A percentile compares a stretch with the other conserved stretches of the same genome.
Conservation (phyloP, 306 rosid genomes). For the Vigna mungo region DNA sequence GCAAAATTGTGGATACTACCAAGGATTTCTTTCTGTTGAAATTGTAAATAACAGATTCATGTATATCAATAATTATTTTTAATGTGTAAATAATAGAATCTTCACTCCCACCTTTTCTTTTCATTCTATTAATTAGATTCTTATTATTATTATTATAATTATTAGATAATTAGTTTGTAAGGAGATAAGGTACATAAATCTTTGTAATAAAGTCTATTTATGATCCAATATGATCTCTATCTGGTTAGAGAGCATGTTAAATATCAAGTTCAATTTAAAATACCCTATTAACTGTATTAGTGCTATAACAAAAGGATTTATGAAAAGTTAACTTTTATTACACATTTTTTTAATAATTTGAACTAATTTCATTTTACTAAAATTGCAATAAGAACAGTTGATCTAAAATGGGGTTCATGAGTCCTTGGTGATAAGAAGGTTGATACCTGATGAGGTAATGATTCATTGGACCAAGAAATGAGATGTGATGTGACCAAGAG, state of each 20-base stretch:
- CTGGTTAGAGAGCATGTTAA: too few relatives aligned
- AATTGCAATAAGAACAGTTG: background rate
- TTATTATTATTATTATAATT: background rate
- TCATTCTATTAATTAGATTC: slow-evolving; percentile 45
- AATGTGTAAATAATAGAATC: slow-evolving; percentile 68
- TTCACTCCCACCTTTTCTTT: background rate
- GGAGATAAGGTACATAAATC: too few relatives aligned
- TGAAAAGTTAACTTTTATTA: too few relatives aligned
- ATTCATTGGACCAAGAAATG: background rate
- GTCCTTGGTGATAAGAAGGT: background rate
- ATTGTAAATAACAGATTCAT: slow-evolving; percentile 68
- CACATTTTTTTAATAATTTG: too few relatives aligned
- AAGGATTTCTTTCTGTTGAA: slow-evolving; percentile 55
- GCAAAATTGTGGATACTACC: slow-evolving; percentile 54
- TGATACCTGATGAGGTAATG: slow-evolving; percentile 1
- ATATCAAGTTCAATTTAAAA: background rate
- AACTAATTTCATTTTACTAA: too few relatives aligned
- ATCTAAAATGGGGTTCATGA: background rate
- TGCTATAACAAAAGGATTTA: background rate
- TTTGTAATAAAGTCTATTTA: background rate
- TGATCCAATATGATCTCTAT: background rate
- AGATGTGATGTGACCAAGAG: background rate
- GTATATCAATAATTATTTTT: slow-evolving; percentile 60
- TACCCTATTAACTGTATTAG: background rate
- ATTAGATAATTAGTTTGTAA: too few relatives aligned